Evolutionary conservation across 2,329 filamentous ascomycete species (phyloP).

Genomic region (Orbilia ellipsospora): DNA sequence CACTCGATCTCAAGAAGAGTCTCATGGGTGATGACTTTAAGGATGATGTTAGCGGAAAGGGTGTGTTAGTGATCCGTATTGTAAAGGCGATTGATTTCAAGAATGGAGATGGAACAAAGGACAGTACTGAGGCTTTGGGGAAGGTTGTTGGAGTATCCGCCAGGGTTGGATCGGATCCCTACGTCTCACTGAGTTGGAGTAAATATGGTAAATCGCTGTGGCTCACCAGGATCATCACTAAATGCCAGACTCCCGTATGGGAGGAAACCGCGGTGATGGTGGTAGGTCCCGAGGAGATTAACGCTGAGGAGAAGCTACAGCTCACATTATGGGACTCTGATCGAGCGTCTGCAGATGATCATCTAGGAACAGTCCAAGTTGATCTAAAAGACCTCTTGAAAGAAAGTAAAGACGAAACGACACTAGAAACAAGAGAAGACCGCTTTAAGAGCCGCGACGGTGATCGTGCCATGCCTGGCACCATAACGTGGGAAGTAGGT

Average conservation of each 20-base stretch:
- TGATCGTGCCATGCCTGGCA: constrained; percentile 90
- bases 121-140: constrained; percentile 31
- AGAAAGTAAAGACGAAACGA: constrained; percentile 76
- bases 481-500: constrained; percentile 94
- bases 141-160: constrained; percentile 59
- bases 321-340: constrained; percentile 98
- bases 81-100: constrained; percentile 77
- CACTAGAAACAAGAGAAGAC: constrained; percentile 82
- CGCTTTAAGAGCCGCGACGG: constrained; percentile 82
- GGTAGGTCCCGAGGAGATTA: constrained; percentile 88
- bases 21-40: constrained; percentile 82
- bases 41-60: constrained; percentile 75
- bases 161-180: constrained; percentile 74
- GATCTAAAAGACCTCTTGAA: constrained; percentile 95
- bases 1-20: constrained; percentile 80
- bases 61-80: constrained; percentile 74
- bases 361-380: constrained; percentile 92
- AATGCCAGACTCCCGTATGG: constrained; percentile 68
- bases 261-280: constrained; percentile 76
- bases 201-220: constrained; percentile 78
- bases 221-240: constrained; percentile 63
- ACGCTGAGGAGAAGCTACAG: constrained; percentile 90
- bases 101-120: constrained; percentile 69
- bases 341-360: constrained; percentile 86
- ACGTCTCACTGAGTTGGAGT: constrained; percentile 78